A percentile compares a stretch with the other conserved stretches of the same genome.
Evolutionary conservation across 176 grass and related monocot species (phyloP).

Genomic region (Oryza punctata): DNA sequence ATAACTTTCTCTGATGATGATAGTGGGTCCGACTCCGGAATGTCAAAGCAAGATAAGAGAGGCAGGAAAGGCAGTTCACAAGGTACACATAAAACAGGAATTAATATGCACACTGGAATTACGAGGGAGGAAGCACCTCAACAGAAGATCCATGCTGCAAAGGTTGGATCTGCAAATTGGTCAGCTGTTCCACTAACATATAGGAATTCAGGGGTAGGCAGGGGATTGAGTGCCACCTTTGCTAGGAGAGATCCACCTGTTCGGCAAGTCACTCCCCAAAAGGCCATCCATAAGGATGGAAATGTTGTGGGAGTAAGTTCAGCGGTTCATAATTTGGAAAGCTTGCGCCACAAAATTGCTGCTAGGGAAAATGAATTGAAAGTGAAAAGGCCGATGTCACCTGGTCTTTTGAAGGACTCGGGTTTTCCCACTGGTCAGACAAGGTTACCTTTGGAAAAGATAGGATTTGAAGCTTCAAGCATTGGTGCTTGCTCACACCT

Average conservation of each 20-base stretch:
- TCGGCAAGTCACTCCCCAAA: constrained; percentile 50
- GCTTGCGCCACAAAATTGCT: constrained; percentile 86
- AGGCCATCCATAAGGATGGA: constrained; percentile 43
- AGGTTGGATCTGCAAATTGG: constrained; percentile 42
- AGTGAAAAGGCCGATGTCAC: constrained; percentile 50
- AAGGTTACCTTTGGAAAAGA: constrained; percentile 45
- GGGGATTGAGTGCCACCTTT: constrained; percentile 44
- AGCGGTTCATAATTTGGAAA: constrained; percentile 64
- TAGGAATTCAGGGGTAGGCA: constrained; percentile 46
- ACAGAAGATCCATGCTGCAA: constrained; percentile 39
- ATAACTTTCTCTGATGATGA: constrained; percentile 97
- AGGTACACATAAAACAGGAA: constrained; percentile 45
- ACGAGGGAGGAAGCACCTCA: constrained; percentile 31
- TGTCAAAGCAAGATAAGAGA: constrained; percentile 36
- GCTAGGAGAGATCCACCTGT: constrained; percentile 42
- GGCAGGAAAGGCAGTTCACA: constrained; percentile 41
- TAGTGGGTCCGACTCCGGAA: constrained; percentile 64
- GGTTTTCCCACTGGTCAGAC: constrained; percentile 29
- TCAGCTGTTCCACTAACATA: constrained; percentile 29
- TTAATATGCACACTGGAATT: constrained; percentile 36
- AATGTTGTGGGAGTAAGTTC: constrained; percentile 43
- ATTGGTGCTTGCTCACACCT: constrained; percentile 41
- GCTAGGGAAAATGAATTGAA: constrained; percentile 80
- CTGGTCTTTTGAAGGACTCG: constrained; percentile 35
- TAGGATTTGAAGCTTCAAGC: constrained; percentile 37